phyloP scores from a whole-genome alignment of 805 yeast genomes.

The Myxozyma nipponensis region DNA sequence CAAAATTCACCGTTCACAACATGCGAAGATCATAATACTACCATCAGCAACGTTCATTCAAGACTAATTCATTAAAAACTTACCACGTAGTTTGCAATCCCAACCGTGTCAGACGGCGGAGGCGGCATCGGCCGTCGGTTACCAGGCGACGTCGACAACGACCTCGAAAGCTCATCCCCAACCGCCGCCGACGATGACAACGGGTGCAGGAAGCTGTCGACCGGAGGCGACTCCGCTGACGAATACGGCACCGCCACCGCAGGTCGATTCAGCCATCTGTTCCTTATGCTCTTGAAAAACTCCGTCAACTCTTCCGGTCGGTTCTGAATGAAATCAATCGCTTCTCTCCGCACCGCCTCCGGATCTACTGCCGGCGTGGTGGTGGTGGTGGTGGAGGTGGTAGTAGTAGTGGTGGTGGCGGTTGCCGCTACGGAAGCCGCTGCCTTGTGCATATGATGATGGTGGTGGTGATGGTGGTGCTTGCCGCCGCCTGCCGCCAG shows the following conservation, averaged over 20 bases:
- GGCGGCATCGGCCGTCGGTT: slow-evolving; percentile 19
- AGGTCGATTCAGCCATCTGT: slow-evolving; percentile 18
- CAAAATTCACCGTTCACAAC: too few species aligned
- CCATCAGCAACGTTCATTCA: background rate
- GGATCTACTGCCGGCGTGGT: slow-evolving; percentile 20
- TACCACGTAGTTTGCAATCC: slow-evolving; percentile 22
- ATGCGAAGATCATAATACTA: slow-evolving; percentile 25
- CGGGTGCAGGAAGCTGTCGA: slow-evolving; percentile 6
- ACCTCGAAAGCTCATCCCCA: slow-evolving; percentile 7
- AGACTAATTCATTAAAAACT: slow-evolving; percentile 1
- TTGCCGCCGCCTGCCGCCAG: slow-evolving; percentile 10
- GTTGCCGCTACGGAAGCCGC: background rate
- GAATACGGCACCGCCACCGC: slow-evolving; percentile 26
- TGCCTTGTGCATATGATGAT: background rate
- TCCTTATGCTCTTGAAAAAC: slow-evolving; percentile 15
- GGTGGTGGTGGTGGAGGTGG: background rate
- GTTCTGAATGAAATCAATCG: slow-evolving; percentile 22
- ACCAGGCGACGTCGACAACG: slow-evolving; percentile 18
- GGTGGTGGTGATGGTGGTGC: background rate
- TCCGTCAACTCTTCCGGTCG: slow-evolving; percentile 10
- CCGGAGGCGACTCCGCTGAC: slow-evolving; percentile 23
- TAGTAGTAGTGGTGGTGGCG: too few species aligned
- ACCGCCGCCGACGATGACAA: too few species aligned
- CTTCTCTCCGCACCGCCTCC: slow-evolving; percentile 18
- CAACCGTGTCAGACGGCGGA: slow-evolving; percentile 26